A percentile compares a stretch with the other conserved stretches of the same genome.
Evolutionary conservation across 306 rosid genomes (phyloP).

Genomic region (Quillaja saponaria): DNA sequence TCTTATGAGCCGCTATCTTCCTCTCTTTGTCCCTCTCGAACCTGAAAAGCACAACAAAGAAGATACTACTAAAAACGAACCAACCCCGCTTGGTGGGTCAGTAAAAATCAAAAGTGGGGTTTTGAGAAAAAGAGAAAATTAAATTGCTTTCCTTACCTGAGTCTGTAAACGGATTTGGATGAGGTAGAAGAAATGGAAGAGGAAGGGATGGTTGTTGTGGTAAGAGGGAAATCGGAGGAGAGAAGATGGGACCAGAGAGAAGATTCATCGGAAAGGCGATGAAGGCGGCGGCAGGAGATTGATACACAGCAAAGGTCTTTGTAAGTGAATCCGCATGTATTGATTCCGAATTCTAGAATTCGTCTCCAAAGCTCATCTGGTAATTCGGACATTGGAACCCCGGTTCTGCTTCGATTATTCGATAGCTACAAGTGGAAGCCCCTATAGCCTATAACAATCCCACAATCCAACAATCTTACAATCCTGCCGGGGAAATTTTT

Average conservation of each 20-base stretch:
- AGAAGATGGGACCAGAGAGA: constrained; percentile 63
- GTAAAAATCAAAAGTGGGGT: neutral
- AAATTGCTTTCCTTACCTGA: constrained; percentile 33
- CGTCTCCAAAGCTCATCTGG: too few species aligned
- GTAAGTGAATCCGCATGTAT: too few species aligned
- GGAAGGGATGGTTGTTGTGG: neutral
- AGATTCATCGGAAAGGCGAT: constrained; percentile 56
- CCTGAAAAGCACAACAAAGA: constrained; percentile 31
- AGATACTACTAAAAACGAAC: neutral
- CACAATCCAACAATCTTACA: too few species aligned
- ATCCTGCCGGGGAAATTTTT: too few species aligned
- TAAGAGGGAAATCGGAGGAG: constrained; percentile 49
- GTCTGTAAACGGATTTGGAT: constrained; percentile 55
- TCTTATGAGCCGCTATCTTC: constrained; percentile 54
- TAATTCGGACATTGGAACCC: too few species aligned
- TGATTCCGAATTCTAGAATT: too few species aligned
- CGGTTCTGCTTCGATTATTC: too few species aligned
- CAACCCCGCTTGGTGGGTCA: neutral
- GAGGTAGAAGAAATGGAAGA: constrained; percentile 18
- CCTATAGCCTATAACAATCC: too few species aligned
- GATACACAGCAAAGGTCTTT: constrained; percentile 56
- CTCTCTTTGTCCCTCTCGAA: constrained; percentile 63
- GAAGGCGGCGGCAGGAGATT: constrained; percentile 63
- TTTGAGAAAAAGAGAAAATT: neutral
- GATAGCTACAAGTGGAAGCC: too few species aligned